Conservation (phyloP, 352 stramenopile genomes). For the Globisporangium alternatum region DNA sequence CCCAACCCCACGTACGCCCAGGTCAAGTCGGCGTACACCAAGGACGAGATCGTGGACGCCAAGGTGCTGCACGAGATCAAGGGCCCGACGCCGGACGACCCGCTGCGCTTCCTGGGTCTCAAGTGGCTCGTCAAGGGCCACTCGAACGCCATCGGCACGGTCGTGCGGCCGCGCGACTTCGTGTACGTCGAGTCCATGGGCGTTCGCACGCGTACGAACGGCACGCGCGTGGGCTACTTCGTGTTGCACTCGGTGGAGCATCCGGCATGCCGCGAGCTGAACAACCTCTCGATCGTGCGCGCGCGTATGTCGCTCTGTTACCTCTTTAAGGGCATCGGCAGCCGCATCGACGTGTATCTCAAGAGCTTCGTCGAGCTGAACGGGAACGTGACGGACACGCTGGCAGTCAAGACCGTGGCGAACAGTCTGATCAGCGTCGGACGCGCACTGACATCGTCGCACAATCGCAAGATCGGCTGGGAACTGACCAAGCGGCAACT, state of each 20-base stretch:
- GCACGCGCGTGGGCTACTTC: constrained; percentile 38
- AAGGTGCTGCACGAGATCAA: constrained; percentile 39
- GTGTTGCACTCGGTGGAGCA: constrained; percentile 66
- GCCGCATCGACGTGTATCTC: constrained; percentile 48
- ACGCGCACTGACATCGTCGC: constrained; percentile 2
- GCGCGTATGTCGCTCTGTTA: constrained; percentile 40
- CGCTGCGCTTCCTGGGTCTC: constrained; percentile 48
- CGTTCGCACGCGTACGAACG: constrained; percentile 12
- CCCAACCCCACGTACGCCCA: constrained; percentile 31
- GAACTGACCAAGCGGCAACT: constrained; percentile 3
- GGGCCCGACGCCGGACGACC: constrained; percentile 26
- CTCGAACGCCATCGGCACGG: constrained; percentile 16
- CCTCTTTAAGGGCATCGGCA: constrained; percentile 26
- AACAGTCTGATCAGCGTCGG: constrained; percentile 25
- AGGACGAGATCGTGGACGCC: constrained; percentile 34
- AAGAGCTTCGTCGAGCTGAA: constrained; percentile 39
- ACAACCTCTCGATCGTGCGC: constrained; percentile 32
- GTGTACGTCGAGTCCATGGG: constrained; percentile 60
- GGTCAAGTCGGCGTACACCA: constrained; percentile 34
- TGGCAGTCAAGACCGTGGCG: constrained; percentile 24
- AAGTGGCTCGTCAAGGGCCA: constrained; percentile 32
- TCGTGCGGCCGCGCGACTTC: constrained; percentile 41
- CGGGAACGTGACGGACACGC: constrained; percentile 37
- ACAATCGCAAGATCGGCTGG: constrained; percentile 11
- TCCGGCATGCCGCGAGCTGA: constrained; percentile 23